Evolutionary conservation across 352 stramenopile species (phyloP).

Genomic region (Phytophthora citricola): DNA sequence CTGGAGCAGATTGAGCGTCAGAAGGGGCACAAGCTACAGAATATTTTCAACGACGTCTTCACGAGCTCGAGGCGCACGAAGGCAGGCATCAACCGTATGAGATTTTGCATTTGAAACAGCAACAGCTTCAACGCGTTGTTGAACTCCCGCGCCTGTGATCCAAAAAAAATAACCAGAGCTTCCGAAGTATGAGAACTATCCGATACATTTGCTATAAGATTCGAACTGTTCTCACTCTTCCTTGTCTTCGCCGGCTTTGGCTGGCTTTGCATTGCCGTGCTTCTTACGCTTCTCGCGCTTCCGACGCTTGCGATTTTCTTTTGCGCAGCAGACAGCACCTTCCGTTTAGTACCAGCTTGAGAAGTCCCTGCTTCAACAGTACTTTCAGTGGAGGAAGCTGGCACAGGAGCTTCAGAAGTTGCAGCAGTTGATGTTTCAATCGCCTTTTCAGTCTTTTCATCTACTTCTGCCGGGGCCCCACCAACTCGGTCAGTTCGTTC

Average conservation of each 20-base stretch:
- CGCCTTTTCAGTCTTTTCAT: slow-evolving; percentile 3
- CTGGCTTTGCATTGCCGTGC: slow-evolving; percentile 15
- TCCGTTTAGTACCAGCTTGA: slow-evolving; percentile 55
- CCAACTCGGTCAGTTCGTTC: slow-evolving; percentile 53
- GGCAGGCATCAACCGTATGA: slow-evolving; percentile 20
- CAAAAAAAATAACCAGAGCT: neutral
- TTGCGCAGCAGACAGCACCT: slow-evolving; percentile 66
- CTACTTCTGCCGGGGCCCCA: neutral
- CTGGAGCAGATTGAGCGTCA: slow-evolving; percentile 58
- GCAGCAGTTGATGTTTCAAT: neutral
- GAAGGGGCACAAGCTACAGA: slow-evolving; percentile 49
- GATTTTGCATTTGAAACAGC: slow-evolving; percentile 28
- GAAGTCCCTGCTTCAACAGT: neutral
- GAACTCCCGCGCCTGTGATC: slow-evolving; percentile 20
- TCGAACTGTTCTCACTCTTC: no score
- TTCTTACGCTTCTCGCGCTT: slow-evolving; percentile 79
- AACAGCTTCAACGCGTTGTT: slow-evolving; percentile 25
- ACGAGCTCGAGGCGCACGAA: slow-evolving; percentile 14
- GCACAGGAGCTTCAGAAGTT: neutral
- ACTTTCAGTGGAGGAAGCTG: slow-evolving; percentile 7
- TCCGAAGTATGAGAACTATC: no score
- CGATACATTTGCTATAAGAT: no score
- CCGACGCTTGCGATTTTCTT: slow-evolving; percentile 75
- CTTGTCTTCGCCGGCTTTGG: neutral
- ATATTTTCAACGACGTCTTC: slow-evolving; percentile 58